phyloP scores from a whole-genome alignment of 1,139 yeast genomes.

The Candida sanyaensis region DNA sequence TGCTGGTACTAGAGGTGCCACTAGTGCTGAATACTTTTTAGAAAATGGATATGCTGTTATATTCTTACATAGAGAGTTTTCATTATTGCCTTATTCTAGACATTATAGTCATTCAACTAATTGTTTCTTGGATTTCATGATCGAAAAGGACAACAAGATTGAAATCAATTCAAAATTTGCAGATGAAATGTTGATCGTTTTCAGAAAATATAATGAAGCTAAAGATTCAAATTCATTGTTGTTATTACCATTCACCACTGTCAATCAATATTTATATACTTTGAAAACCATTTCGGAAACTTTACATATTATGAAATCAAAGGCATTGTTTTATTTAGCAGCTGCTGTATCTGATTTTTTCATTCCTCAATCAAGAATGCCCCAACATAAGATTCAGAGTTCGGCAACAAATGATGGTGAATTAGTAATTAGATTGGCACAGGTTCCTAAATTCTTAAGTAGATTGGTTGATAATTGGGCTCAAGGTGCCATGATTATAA shows the following conservation, averaged over 20 bases:
- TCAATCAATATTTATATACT: conserved; percentile 88
- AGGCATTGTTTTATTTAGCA: conserved; percentile 81
- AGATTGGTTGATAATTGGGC: conserved; percentile 94
- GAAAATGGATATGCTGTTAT: conserved; percentile 88
- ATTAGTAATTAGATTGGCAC: conserved; percentile 82
- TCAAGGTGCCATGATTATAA: conserved; percentile 89
- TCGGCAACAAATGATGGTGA: conserved; percentile 57
- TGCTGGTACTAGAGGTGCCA: conserved; percentile 97
- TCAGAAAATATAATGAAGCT: conserved; percentile 65
- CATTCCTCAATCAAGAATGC: conserved; percentile 79
- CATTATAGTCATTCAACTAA: conserved; percentile 84
- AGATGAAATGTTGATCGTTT: conserved; percentile 61
- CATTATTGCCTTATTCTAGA: conserved; percentile 86
- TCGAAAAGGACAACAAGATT: conserved; percentile 52
- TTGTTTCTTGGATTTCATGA: conserved; percentile 83
- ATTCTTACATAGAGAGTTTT: conserved; percentile 88
- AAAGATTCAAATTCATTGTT: conserved; percentile 61
- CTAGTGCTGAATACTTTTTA: conserved; percentile 89
- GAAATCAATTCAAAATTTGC: conserved; percentile 64
- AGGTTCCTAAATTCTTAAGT: conserved; percentile 91
- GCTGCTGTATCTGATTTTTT: conserved; percentile 98
- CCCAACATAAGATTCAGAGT: conserved; percentile 94
- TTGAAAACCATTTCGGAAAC: conserved; percentile 66
- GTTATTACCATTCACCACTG: conserved; percentile 88
- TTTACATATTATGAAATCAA: conserved; percentile 52